phyloP scores from a whole-genome alignment of 768 basidiomycete genomes.

The Serendipita sp. region DNA sequence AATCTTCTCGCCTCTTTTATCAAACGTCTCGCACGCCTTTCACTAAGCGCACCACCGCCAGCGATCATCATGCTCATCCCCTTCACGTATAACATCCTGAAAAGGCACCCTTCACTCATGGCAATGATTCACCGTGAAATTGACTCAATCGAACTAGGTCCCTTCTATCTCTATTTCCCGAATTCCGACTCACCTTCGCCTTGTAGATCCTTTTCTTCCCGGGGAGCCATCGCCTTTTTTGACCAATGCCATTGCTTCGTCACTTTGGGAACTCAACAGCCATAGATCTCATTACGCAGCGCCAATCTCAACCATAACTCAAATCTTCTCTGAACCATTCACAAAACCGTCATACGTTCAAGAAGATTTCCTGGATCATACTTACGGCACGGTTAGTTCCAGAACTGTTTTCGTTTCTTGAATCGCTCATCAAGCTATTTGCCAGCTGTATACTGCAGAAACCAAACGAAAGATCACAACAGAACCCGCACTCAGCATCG shows the following conservation, averaged over 20 bases:
- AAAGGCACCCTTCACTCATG: constrained; percentile 85
- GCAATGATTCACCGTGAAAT: constrained; percentile 64
- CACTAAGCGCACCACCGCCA: constrained; percentile 73
- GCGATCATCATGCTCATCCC: constrained; percentile 84
- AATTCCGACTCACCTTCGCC: neutral
- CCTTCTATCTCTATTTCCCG: neutral
- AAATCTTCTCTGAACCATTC: constrained; percentile 80
- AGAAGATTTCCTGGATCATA: constrained; percentile 96
- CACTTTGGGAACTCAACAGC: constrained; percentile 81
- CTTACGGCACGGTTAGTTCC: constrained; percentile 57
- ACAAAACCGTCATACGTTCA: constrained; percentile 79
- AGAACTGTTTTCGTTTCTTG: neutral
- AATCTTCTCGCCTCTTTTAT: constrained; percentile 89
- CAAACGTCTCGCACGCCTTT: constrained; percentile 75
- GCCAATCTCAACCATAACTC: constrained; percentile 70
- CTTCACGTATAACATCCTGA: constrained; percentile 87
- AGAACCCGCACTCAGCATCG: constrained; percentile 41
- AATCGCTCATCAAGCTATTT: neutral
- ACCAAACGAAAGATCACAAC: constrained; percentile 61
- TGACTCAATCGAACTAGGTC: constrained; percentile 13
- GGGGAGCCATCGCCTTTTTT: constrained; percentile 55
- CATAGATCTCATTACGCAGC: constrained; percentile 73
- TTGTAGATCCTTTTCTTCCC: constrained; percentile 51
- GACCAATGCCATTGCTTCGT: constrained; percentile 71
- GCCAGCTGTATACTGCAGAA: constrained; percentile 81